phyloP scores from a whole-genome alignment of 305 asterid species.

The Fraxinus paxiana region DNA sequence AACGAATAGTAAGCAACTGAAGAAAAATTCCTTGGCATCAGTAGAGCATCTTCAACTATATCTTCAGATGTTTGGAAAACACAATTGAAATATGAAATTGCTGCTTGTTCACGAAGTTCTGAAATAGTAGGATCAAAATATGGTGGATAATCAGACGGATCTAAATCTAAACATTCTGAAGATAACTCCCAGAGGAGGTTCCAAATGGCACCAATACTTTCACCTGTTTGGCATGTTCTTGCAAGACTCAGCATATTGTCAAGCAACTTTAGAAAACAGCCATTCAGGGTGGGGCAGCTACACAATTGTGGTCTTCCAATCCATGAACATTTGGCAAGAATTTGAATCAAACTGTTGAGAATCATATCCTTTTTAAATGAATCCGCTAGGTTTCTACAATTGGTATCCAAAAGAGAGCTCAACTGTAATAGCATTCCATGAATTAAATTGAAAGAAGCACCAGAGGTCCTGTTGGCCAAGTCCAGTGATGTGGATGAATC shows the following conservation, averaged over 20 bases:
- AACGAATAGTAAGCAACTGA: conserved; percentile 39
- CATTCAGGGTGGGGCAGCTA: conserved; percentile 70
- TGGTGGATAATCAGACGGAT: conserved; percentile 37
- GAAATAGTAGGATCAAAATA: conserved; percentile 75
- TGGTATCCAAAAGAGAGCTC: conserved; percentile 65
- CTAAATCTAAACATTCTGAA: conserved; percentile 64
- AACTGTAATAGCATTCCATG: conserved; percentile 89
- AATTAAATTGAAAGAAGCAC: conserved; percentile 58
- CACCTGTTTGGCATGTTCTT: conserved; percentile 52
- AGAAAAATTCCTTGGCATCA: conserved; percentile 27
- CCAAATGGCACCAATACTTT: conserved; percentile 52
- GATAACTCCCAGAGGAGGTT: conserved; percentile 67
- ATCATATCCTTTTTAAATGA: conserved; percentile 53
- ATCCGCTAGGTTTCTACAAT: conserved; percentile 74
- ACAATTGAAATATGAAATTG: conserved; percentile 76
- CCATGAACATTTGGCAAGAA: conserved; percentile 60
- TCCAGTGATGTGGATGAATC: conserved; percentile 25
- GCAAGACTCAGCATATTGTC: conserved; percentile 80
- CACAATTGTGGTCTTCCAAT: conserved; percentile 65
- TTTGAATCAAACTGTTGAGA: conserved; percentile 52
- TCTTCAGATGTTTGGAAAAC: conserved; percentile 59
- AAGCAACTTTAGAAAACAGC: conserved; percentile 55
- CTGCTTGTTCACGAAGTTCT: conserved; percentile 88
- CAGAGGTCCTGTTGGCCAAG: conserved; percentile 22
- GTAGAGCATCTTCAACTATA: conserved; percentile 45